Evolutionary conservation across 306 rosid genomes (phyloP), one percentile per base, ranked within the genome.

Genomic region (Glycine tomentella): DNA sequence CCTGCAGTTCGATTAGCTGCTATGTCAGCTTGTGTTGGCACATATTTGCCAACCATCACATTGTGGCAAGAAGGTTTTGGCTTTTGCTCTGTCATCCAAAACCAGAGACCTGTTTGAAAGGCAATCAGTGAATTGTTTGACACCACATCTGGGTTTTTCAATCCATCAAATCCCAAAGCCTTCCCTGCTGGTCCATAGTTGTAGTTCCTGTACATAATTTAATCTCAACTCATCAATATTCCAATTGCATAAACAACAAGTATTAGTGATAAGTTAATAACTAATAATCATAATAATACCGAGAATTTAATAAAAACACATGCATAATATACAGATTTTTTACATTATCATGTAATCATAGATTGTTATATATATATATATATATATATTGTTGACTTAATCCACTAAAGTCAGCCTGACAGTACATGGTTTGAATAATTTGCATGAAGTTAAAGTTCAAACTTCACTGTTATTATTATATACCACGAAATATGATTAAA

Each of bases 181-280:
- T 86, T 40, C 13, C 97, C 97, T 4, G 94, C 97, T 11, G 82
- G 94, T 3, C 97, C 96, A 67, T 93, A 93, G 63, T 91, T 93
- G 83, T 12, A 93, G 82, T 91, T 93, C 96, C 95, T 89, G 78
- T 59, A 31, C 50, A 63, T 4, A n/a, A 34, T 51, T 50, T 17
- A 0, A 49, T 34, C 49, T 3, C 52, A 56, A 64, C 13, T 31
- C 25, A 71, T 40, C 78, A 57, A 11, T 38, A 15, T 8, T 8
- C 44, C 68, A 55, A 38, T 57, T 72, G 15, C 45, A 11, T 34
- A 31, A 31, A 33, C 13, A 12, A 63, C 17, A 4, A 25, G 9
- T 25, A 31, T 15, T 1, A 25, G 15, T 61, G 11, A 61, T 63
- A 6, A 34, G 17, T 5, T 12, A 64, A 64, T 8, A 58, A 20